Evolutionary conservation across 1,284 basidiomycete species (phyloP).

Genomic region (Neotropicomus parvogracilis): DNA sequence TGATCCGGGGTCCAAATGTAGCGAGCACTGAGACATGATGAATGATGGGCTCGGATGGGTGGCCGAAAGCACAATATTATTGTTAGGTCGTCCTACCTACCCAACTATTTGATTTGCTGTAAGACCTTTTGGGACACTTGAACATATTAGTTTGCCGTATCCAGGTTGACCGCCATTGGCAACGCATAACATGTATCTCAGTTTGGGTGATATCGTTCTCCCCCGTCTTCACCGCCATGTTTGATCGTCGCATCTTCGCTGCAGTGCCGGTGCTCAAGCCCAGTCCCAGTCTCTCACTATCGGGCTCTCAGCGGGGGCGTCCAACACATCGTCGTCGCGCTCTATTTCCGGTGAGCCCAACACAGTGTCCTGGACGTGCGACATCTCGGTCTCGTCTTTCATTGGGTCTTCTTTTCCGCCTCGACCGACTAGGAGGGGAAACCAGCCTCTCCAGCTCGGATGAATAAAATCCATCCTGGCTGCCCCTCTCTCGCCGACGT

Average conservation of each 20-base stretch:
- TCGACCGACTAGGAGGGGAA: slow-evolving; percentile 5
- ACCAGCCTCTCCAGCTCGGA: slow-evolving; percentile 43
- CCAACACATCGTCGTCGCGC: not conserved
- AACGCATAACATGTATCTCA: too few relatives aligned
- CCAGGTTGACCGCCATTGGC: too few relatives aligned
- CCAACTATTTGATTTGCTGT: too few relatives aligned
- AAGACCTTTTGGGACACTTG: too few relatives aligned
- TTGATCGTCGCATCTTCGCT: slow-evolving; percentile 35
- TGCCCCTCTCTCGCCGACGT: too few relatives aligned
- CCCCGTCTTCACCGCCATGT: slow-evolving; percentile 32
- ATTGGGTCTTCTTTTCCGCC: not conserved
- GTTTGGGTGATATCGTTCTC: too few relatives aligned
- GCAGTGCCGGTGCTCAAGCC: slow-evolving; percentile 33
- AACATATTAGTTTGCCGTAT: too few relatives aligned
- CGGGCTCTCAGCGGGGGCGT: slow-evolving; percentile 48
- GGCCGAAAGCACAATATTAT: too few relatives aligned
- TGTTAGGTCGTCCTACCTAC: too few relatives aligned
- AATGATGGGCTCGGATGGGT: too few relatives aligned
- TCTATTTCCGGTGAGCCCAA: slow-evolving; percentile 31
- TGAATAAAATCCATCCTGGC: slow-evolving; percentile 31
- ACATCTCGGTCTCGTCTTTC: slow-evolving; percentile 34
- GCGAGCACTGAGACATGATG: too few relatives aligned
- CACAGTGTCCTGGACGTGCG: slow-evolving; percentile 42
- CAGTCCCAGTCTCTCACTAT: slow-evolving; percentile 34
- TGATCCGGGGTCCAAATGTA: too few relatives aligned